Evolutionary conservation across 164 flowering plant genomes (phyloP), one percentile per base, ranked within the genome.

Genomic region (Amborella trichopoda): DNA sequence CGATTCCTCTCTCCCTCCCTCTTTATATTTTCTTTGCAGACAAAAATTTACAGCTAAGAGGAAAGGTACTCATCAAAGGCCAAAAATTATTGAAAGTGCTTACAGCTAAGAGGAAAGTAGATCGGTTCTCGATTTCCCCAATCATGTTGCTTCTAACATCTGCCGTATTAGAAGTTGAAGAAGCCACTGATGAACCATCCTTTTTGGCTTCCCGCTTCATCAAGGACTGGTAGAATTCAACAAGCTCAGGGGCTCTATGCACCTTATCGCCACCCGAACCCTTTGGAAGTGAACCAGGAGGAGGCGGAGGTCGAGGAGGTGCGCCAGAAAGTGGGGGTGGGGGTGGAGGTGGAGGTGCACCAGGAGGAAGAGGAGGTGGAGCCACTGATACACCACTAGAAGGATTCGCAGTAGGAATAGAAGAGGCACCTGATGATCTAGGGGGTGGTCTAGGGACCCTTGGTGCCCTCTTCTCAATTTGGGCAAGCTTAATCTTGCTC

Each of bases 131-230:
- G 45, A 93, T 93, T 70, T 89, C 99, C 54, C 96, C 99, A 55
- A 93, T 89, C 97, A 93, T 84, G 66, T 87, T 84, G 69, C 81
- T 93, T 65, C 87, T 74, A 24, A 76, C 89, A 58, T 80, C 78
- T 22, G 78, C 54, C 40, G 65, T 55, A 65, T 62, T 75, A n/a
- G 77, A 52, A 45, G 63, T 46, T 5, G 79, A 47, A 33, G 90
- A 68, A 39, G 61, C 26, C 58, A 83, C 42, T 38, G 77, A 62
- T 3, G 82, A 2, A 9, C 79, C 65, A 32, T 83, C 95, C 63
- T 78, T 93, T 77, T 85, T 88, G 19, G 85, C 70, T 62, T 88
- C 99, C 3, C 97, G 89, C 61, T 85, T 88, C 99, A 85, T 89
- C 67, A 88, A 63, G 32, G 80, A 42, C 59, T 88, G 99, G 66